Evolutionary conservation across 179 eudicot genomes (phyloP), one percentile per base, ranked within the genome.

Genomic region (Camellia oleifera): DNA sequence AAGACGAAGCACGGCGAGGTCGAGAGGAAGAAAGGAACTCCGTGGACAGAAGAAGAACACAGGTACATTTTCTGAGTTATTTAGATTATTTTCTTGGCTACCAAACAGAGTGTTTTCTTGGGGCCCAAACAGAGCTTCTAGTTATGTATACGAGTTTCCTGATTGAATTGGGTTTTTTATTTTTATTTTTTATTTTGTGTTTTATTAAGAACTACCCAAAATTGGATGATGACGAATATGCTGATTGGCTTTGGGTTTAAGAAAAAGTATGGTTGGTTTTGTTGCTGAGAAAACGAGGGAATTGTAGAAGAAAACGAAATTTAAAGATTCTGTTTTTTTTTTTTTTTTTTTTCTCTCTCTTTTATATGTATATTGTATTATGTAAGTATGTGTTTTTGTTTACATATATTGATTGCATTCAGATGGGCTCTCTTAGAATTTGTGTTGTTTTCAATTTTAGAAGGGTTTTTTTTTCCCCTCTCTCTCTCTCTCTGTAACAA

Each of bases 41-140:
- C 99, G 7, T 95, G 98, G 99, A 95, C 99, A 4, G 98, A 92
- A 81, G 97, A 95, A 66, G 99, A 95, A 69, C 99, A 95, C 89
- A 92, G 93, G 99, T 94, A 82, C 57, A 46, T 26, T 57, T 50
- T 40, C 6, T 13, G 17, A 14, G 68, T 20, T 11, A 1, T 64
- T 64, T 26, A 32, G n/a, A 67, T 40, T 67, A 42, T 60, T 40
- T 82, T 70, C 11, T 11, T n/a, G 44, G 68, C 7, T 40, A 60
- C 70, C 80, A 69, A 66, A 77, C 40, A 40, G 80, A 11, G 46
- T 8, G 60, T 23, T 46, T 69, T 44, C 10, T 11, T 69, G 11
- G 20, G 23, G 10, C 0, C n/a, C 54, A 46, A 69, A 69, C 73
- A 44, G 23, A 45, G 0, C 73, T 45, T 69, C 26, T 46, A 17